phyloP scores from a whole-genome alignment of 1,139 yeast genomes.

The Geotrichum klebahnii region DNA sequence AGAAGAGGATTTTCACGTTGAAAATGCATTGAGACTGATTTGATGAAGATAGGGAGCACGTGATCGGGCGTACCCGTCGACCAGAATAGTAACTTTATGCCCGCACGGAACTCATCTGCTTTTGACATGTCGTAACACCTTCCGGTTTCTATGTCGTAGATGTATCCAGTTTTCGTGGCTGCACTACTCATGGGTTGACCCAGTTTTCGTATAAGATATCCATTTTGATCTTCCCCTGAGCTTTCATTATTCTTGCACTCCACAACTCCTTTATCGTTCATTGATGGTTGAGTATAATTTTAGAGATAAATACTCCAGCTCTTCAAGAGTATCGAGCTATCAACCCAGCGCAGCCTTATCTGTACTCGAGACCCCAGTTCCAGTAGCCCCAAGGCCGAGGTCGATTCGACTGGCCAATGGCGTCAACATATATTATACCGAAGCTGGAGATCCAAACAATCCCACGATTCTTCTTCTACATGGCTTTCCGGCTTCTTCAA shows the following conservation, averaged over 20 bases:
- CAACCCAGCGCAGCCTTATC: neutral
- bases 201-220: no score
- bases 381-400: neutral
- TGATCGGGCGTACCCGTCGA: no score
- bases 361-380: neutral
- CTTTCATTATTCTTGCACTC: neutral
- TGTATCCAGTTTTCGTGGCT: no score
- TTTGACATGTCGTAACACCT: no score
- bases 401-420: conserved; percentile 24
- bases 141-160: no score
- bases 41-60: no score
- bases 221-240: neutral
- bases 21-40: no score
- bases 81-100: no score
- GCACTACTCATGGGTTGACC: no score
- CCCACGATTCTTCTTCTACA: conserved; percentile 43
- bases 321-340: neutral
- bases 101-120: no score
- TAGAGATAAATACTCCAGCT: neutral
- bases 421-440: conserved; percentile 41
- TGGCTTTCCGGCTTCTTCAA: conserved; percentile 47
- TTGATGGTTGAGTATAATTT: neutral
- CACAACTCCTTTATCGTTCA: neutral
- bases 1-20: no score
- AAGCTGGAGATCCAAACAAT: conserved; percentile 38